Base-by-base conservation (phyloP, 179 eudicot genomes). In the Beta macrorhiza region DNA sequence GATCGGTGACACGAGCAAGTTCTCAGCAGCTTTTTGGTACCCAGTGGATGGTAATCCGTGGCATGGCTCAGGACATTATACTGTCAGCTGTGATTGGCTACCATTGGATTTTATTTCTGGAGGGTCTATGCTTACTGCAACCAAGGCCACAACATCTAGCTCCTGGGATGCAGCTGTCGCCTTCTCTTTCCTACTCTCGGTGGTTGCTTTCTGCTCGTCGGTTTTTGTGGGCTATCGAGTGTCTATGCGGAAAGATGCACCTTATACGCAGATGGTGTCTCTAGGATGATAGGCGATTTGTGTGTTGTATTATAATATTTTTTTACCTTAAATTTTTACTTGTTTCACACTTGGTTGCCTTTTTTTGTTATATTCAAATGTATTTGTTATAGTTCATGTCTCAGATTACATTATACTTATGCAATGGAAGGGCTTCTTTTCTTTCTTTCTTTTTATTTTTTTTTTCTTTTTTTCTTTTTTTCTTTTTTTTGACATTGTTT, bases 11-110 rank as follows among this genome's bases (percentile, higher is more conserved):
- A 61, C 87, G n/a, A 91, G 91, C 90, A 94, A 91, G 76, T 92
- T 94, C 81, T 93, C 98, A 29, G 95, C 86, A 16, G 97, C 98
- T 13, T 91, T 94, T 82, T 94, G 98, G 98, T 94, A 92, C 47
- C 98, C 98, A 15, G 87, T 77, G n/a, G 94, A 90, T 59, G 95
- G 95, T 29, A 93, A 90, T 29, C 95, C 97, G 51, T 93, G 98
- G 98, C 91, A 86, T 73, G 91, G 93, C 10, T 88, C 92, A 3
- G 92, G 87, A 17, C 98, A 94, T 84, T 94, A 89, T 55, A 87
- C 95, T 0, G 87, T 91, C 29, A 86, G 93, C 83, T 94, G 97
- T 82, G 95, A 91, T 52, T 94, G 98, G 98, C 89, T 93, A 75
- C 87, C 86, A 0, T 59, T 94, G 85, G 84, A 93, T 56, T 80